Evolutionary conservation across 257 asterid species (phyloP), one percentile per base, ranked within the genome.

Genomic region (Solanum clarkiae): DNA sequence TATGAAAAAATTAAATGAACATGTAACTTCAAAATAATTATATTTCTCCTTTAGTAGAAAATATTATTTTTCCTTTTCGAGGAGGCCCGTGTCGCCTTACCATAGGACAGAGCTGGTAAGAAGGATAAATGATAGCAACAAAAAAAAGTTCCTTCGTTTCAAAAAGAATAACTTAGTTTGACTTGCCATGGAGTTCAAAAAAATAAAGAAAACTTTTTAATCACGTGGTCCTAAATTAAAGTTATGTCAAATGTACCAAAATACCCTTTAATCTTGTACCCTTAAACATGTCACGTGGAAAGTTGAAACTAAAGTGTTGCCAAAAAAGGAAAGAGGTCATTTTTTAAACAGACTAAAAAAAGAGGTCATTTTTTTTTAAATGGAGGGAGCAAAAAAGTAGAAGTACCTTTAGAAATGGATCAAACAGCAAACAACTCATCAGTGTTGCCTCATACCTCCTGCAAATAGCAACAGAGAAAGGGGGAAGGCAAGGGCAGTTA

Each of bases 361-460:
- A 5, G 42, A 3, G 1, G 42, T 36, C 42, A 36, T 4, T 36
- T 6, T 36, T 36, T 36, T 36, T 36, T 36, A 36, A 4, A 36
- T 5, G 42, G 42, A 5, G 42, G 42, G 42, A 36, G 5, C 42
- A 5, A 47, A 83, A 85, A 82, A 80, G 44, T 81, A 83, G 77
- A 80, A 85, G 80, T 85, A 94, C 99, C 99, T 96, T 94, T 60
- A 88, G 66, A 72, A 89, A 86, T 86, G 98, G 98, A 91, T 96
- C 99, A 85, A 90, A 94, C 68, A 96, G 96, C 90, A 96, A 89
- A 93, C 99, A 94, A 88, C 98, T 94, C 96, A 94, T 87, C 89
- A 96, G 86, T 75, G 93, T 93, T 85, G 94, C 89, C 59, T 91
- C 99, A 77, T 94, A 85, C 87, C 92, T 94, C 94, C 99, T 96